Evolutionary conservation across 371 early-diverging fungal genomes (phyloP).

Genomic region (Apophysomyces ossiformis): DNA sequence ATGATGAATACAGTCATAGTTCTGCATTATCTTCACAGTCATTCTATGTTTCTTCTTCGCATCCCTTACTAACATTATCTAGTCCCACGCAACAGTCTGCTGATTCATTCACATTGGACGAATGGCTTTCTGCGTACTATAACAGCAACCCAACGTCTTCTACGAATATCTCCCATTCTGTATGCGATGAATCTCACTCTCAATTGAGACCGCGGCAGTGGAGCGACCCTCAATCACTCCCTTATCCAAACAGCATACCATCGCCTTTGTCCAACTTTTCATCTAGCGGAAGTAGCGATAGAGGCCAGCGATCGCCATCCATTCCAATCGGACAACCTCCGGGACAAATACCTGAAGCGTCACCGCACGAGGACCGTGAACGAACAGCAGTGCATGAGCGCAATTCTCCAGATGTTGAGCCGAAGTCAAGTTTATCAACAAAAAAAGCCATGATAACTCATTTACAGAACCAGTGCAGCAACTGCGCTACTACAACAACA

Average conservation of each 20-base stretch:
- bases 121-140: constrained; percentile 22
- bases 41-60: not conserved
- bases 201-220: not conserved
- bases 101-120: constrained; percentile 32
- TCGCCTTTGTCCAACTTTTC: constrained; percentile 1
- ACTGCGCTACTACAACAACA: constrained; percentile 90
- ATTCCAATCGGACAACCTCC: not conserved
- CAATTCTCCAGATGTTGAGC: not conserved
- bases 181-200: not conserved
- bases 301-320: not conserved
- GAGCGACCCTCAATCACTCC: not conserved
- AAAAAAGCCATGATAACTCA: not conserved
- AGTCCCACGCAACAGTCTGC: not conserved
- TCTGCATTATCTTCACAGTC: not conserved
- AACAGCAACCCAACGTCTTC: constrained; percentile 7
- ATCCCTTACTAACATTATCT: not conserved
- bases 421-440: not conserved
- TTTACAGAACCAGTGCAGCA: constrained; percentile 65
- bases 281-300: not conserved
- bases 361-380: not conserved
- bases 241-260: not conserved
- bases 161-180: not conserved
- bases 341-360: not conserved
- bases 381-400: not conserved
- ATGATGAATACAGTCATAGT: not conserved